A percentile compares a stretch with the other conserved stretches of the same genome.
phyloP scores from a whole-genome alignment of 2,329 filamentous ascomycete genomes.

The Colletotrichum musae region DNA sequence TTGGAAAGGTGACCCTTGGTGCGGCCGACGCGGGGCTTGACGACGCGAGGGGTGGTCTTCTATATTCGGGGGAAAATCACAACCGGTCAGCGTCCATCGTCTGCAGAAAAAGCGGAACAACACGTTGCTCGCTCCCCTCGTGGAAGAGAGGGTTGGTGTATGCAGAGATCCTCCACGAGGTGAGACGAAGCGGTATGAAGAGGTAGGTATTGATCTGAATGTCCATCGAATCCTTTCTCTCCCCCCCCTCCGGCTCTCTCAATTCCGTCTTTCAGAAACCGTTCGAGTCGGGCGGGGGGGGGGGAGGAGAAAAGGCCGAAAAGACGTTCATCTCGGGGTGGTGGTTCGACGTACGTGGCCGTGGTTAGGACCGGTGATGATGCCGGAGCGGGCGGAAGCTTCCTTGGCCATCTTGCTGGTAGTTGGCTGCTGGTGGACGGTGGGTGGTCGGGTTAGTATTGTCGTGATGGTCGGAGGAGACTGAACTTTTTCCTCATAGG shows the following conservation, averaged over 20 bases:
- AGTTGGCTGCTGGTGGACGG: constrained; percentile 47
- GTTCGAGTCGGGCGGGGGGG: neutral
- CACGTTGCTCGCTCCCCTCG: constrained; percentile 45
- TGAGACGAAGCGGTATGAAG: constrained; percentile 65
- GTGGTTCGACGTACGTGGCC: constrained; percentile 72
- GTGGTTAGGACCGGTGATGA: constrained; percentile 74
- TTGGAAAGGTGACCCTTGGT: constrained; percentile 98
- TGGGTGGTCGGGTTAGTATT: constrained; percentile 46
- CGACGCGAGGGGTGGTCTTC: constrained; percentile 86
- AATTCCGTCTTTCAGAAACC: neutral
- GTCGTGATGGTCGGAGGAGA: constrained; percentile 48
- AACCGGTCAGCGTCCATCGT: constrained; percentile 75
- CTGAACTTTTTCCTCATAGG: constrained; percentile 7
- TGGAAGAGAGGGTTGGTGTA: constrained; percentile 49
- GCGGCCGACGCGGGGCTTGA: constrained; percentile 83
- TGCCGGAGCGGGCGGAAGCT: constrained; percentile 69
- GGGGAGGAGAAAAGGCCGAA: neutral
- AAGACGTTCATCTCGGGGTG: constrained; percentile 31
- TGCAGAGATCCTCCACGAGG: constrained; percentile 82
- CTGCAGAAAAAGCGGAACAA: constrained; percentile 54
- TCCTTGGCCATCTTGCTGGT: constrained; percentile 71
- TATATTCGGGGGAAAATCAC: constrained; percentile 60
- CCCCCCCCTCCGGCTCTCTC: neutral
- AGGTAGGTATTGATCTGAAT: neutral
- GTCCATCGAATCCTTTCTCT: neutral